Evolutionary conservation across 805 yeast species (phyloP).

Genomic region (Teunomyces cretensis): DNA sequence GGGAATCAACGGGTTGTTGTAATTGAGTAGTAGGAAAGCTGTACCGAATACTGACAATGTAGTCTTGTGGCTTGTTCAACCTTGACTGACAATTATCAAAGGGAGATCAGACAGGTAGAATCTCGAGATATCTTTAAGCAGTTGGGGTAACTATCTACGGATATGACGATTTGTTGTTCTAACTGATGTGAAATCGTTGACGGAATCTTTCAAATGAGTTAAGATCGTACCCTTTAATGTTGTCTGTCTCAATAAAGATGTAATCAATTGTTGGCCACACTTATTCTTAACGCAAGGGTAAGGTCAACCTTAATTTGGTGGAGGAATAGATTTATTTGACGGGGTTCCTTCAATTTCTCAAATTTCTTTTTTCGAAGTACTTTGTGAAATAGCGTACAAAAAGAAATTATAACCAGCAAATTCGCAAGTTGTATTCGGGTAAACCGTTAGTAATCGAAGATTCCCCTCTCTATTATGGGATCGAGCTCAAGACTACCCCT

Average conservation of each 20-base stretch:
- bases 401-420: constrained; percentile 3
- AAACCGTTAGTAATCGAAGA: not conserved
- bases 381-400: constrained; percentile 1
- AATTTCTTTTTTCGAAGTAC: constrained; percentile 1
- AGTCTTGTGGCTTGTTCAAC: not conserved
- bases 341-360: constrained; percentile 5
- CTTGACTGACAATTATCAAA: not conserved
- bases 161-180: constrained; percentile 1
- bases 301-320: not conserved
- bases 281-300: not conserved
- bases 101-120: not conserved
- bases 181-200: not conserved
- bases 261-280: not conserved
- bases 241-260: not conserved
- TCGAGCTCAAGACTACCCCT: not conserved
- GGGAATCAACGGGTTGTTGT: not conserved
- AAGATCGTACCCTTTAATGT: not conserved
- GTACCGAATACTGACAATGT: not conserved
- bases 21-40: too few relatives aligned
- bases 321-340: constrained; percentile 1
- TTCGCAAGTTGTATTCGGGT: not conserved
- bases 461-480: not conserved
- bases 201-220: not conserved
- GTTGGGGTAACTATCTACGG: not conserved
- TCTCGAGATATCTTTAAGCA: not conserved